Evolutionary conservation across 306 rosid species (phyloP).

Genomic region (Vigna unguiculata): DNA sequence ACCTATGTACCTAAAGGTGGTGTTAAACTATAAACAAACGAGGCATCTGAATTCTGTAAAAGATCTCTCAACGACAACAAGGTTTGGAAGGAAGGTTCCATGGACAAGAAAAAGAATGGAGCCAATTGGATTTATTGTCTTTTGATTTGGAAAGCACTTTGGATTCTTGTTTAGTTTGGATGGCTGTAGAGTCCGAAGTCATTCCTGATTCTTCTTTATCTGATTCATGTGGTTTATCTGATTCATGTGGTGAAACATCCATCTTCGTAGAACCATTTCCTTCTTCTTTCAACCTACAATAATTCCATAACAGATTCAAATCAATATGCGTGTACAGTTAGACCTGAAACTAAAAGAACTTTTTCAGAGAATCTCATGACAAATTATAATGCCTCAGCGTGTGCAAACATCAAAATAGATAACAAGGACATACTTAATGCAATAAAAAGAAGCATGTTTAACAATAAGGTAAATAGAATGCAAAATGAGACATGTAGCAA

Average conservation of each 20-base stretch:
- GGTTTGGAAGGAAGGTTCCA: conserved; percentile 39
- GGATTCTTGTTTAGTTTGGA: conserved; percentile 39
- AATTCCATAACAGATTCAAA: conserved; percentile 37
- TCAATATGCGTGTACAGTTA: conserved; percentile 31
- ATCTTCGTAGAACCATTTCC: conserved; percentile 33
- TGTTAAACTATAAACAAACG: conserved; percentile 31
- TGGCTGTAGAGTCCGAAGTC: conserved; percentile 21
- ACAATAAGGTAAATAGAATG: neutral
- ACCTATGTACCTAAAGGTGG: conserved; percentile 42
- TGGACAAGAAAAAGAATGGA: conserved; percentile 43
- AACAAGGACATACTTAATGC: neutral
- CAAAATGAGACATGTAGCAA: conserved; percentile 27
- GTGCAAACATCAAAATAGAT: conserved; percentile 12
- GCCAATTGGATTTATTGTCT: conserved; percentile 36
- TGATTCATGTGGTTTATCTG: conserved; percentile 16
- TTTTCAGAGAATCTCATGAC: conserved; percentile 3
- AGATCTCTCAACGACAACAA: conserved; percentile 44
- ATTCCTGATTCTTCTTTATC: conserved; percentile 24
- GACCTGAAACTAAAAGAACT: neutral
- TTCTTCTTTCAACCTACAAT: conserved; percentile 59
- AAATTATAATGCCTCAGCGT: neutral
- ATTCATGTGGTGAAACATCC: conserved; percentile 28
- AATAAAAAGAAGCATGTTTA: conserved; percentile 23
- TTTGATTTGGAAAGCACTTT: conserved; percentile 32
- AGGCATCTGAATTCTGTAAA: conserved; percentile 35